Evolutionary conservation across 192 early-diverging fungal species (phyloP), one percentile per base, ranked within the genome.

Genomic region (Coemansia sp.): DNA sequence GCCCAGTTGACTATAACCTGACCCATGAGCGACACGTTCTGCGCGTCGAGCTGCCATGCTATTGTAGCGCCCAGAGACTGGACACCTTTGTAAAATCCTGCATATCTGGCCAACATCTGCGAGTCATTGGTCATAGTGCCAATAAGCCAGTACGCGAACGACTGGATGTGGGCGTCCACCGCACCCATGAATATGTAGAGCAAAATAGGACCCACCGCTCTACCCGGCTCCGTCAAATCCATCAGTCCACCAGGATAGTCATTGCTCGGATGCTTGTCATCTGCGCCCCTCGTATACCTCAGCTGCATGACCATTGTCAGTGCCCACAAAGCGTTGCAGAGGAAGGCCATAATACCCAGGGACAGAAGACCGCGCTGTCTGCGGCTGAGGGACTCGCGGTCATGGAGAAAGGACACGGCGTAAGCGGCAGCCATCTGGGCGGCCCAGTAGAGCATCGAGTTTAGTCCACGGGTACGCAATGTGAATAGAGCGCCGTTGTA

Each of bases 11-110:
- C 69, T 16, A 88, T 67, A 6, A 86, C 69, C 35, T 85, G 74
- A 39, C 66, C 65, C 70, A 85, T 74, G 37, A 76, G 76, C 24
- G 72, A 33, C 37, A 70, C 70, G 17, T 63, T 39, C 7, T 71
- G 73, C 29, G 89, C 87, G 72, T 88, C 89, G 41, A 90, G 79
- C 66, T 89, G 87, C 85, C 89, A 88, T 0, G 88, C 85, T 44
- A 92, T 79, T 42, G 88, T 89, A 31, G 77, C 87, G 33, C 85
- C 89, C 48, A 87, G 78, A 46, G 88, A 90, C 79, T 95, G 93
- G 41, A 93, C 88, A 45, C 87, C 88, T 84, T 95, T 95, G 87
- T 95, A 94, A 81, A 90, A 92, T 36, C 92, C 93, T 27, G 88
- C 87, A 71, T 88, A 92, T 45, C 88, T 83, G 3, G 91, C 85